Evolutionary conservation across 2,329 filamentous ascomycete genomes (phyloP), one percentile per base, ranked within the genome.

Genomic region (Botrytis porri): DNA sequence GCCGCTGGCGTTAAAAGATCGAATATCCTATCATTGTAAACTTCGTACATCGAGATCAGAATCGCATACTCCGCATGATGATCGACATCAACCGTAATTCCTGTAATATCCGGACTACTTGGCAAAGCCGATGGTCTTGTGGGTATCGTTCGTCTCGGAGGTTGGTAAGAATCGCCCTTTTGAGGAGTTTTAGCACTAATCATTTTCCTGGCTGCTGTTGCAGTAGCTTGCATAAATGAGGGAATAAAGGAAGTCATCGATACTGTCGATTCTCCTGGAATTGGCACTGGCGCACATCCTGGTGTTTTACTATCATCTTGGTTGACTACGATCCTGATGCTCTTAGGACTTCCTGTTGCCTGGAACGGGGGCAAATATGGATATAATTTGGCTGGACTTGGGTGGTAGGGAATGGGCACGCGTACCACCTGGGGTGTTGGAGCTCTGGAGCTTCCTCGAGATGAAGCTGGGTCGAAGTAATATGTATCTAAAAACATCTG

Each of bases 1-100:
- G 85, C 83, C 4, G 88, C 87, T 0, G 89, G 88, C 0, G 92
- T 92, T 1, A 99, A 85, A 0, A 99, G 89, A 79, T 99, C 96
- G 81, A 97, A 98, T 77, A 99, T 98, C 51, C 95, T 91, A 83
- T 99, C 95, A 80, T 99, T 99, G 84, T 99, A 98, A 1, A 99
- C 95, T 82, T 99, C 96, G 82, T 98, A 98, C 95, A 99, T 99
- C 71, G 94, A 97, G 35, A 99, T 87, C 18, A 99, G 85, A 71
- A 99, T 90, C 7, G 92, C 92, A 78, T 98, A 98, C 77, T 97
- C 93, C 71, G 91, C 89, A 32, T 88, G 87, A 1, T 86, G 85
- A 75, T 95, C 92, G 65, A 89, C 85, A 0, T 89, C 86, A 0
- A 97, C 86, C 7, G 87, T 84, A 61, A 97, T 85, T 69, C 90